Evolutionary conservation across 306 rosid species (phyloP).

Genomic region (Herpetospermum pedunculosum): DNA sequence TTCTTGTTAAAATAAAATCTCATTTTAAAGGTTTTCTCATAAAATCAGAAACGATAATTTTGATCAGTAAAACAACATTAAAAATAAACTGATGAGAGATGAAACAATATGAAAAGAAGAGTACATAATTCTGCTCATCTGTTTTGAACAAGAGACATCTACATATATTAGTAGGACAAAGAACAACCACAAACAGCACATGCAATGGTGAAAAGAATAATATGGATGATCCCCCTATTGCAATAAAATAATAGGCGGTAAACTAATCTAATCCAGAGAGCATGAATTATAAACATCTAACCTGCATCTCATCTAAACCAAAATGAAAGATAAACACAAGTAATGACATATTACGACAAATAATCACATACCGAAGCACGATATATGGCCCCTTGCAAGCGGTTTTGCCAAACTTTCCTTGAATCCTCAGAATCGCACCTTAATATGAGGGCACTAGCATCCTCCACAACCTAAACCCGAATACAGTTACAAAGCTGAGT

Average conservation of each 20-base stretch:
- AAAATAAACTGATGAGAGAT: too few species aligned
- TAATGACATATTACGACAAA: neutral
- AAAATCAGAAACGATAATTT: too few species aligned
- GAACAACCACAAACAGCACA: neutral
- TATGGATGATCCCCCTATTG: neutral
- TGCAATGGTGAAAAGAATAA: neutral
- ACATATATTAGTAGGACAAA: neutral
- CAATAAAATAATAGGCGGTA: neutral
- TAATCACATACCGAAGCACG: slow-evolving; percentile 54
- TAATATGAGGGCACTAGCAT: slow-evolving; percentile 61
- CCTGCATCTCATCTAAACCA: neutral
- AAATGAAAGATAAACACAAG: neutral
- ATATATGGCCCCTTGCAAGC: slow-evolving; percentile 83
- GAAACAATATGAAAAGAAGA: too few species aligned
- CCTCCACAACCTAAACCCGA: slow-evolving; percentile 73
- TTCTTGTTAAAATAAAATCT: too few species aligned
- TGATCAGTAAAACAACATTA: too few species aligned
- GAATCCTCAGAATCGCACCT: slow-evolving; percentile 69
- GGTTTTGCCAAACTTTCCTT: slow-evolving; percentile 69
- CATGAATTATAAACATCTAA: neutral
- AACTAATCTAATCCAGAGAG: neutral
- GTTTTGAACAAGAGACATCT: neutral
- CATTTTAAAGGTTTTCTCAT: too few species aligned
- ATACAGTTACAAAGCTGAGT: neutral
- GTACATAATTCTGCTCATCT: too few species aligned